Conservation (phyloP, 139 green algal genomes). For the Pleodorina starrii region DNA sequence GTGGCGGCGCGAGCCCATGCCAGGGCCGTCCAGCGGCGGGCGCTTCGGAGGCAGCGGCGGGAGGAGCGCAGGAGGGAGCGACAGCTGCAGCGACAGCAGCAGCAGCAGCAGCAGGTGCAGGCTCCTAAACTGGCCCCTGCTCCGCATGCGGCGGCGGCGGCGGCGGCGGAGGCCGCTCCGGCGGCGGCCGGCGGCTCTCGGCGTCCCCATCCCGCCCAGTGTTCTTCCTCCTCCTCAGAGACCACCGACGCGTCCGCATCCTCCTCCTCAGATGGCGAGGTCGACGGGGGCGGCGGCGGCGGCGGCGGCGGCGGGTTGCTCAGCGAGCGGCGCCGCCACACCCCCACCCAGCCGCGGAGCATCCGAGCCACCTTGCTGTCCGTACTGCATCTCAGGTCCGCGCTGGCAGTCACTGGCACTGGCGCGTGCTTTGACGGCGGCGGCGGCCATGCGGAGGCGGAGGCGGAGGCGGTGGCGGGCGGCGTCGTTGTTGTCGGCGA, state of each 20-base stretch:
- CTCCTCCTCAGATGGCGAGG: background rate
- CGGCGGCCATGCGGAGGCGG: background rate
- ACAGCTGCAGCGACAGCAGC: background rate
- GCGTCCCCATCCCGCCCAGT: background rate
- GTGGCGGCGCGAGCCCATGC: background rate
- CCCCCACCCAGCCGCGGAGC: background rate
- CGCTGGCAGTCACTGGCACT: background rate
- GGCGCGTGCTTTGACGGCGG: background rate
- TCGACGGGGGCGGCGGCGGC: background rate
- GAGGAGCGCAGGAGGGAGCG: slow-evolving; percentile 1
- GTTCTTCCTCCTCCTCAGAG: background rate
- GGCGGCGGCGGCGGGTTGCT: background rate
- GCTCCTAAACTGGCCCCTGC: background rate
- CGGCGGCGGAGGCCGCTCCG: background rate
- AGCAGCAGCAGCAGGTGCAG: background rate
- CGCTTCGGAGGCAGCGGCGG: background rate
- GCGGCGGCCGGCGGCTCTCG: too few relatives aligned
- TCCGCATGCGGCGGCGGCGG: background rate
- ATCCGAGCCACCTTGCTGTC: background rate
- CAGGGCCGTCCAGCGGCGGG: background rate
- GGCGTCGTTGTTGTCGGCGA: background rate
- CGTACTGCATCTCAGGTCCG: background rate
- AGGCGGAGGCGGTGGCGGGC: background rate
- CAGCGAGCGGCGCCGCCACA: background rate
- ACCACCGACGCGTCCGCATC: background rate